Evolutionary conservation across 2,329 filamentous ascomycete species (phyloP).

Genomic region (Paecilomyces niveus): DNA sequence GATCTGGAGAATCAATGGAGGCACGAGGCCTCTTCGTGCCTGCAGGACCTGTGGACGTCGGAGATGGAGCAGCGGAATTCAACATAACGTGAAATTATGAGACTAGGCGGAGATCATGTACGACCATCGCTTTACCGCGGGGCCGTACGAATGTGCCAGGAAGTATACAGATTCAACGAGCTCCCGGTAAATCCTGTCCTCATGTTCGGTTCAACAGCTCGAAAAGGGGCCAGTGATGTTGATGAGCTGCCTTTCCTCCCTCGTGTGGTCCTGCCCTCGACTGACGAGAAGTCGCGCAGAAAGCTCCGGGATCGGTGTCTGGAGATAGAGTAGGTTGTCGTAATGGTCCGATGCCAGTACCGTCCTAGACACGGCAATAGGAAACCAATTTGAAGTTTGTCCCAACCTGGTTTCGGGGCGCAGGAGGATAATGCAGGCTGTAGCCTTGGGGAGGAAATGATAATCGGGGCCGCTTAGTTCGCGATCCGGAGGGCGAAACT

Average conservation of each 20-base stretch:
- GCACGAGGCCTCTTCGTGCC: slow-evolving; percentile 32
- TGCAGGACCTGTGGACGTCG: slow-evolving; percentile 21
- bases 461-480: neutral
- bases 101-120: neutral
- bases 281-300: neutral
- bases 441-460: neutral
- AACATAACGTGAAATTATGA: slow-evolving; percentile 21
- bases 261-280: neutral
- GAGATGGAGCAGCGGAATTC: slow-evolving; percentile 20
- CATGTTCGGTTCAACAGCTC: neutral
- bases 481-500: neutral
- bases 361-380: neutral
- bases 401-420: neutral
- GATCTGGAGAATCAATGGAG: slow-evolving; percentile 18
- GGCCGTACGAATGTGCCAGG: neutral
- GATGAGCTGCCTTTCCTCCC: neutral
- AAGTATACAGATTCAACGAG: neutral
- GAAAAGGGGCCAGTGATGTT: neutral
- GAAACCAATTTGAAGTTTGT: neutral
- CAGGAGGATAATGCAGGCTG: neutral
- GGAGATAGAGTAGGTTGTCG: neutral
- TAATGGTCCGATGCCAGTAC: neutral
- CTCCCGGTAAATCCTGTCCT: neutral
- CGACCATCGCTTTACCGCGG: neutral
- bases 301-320: neutral